phyloP scores from a whole-genome alignment of 495 filamentous ascomycete species.

The Massariosphaeria phaeospora region DNA sequence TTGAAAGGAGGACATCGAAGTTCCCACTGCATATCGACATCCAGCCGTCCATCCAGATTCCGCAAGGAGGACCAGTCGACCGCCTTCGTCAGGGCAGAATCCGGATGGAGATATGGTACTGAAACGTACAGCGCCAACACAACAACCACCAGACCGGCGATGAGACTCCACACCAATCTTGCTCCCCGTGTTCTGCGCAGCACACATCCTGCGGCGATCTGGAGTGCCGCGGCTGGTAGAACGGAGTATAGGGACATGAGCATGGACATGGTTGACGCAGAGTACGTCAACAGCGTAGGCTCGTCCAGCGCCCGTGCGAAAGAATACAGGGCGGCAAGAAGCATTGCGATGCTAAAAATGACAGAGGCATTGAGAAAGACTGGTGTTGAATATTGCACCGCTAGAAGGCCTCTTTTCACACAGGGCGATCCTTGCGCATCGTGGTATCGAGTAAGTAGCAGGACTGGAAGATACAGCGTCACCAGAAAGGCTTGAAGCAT shows the following conservation, averaged over 20 bases:
- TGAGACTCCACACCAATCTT: neutral
- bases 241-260: conserved; percentile 1
- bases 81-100: no score
- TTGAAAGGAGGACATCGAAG: no score
- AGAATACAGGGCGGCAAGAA: neutral
- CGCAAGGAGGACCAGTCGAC: no score
- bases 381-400: neutral
- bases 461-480: neutral
- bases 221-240: neutral
- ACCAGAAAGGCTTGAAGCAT: neutral
- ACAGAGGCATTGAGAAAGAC: conserved; percentile 1
- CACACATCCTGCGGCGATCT: neutral
- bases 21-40: no score
- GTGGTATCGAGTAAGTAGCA: neutral
- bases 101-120: no score
- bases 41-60: no score
- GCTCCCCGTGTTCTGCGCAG: no score
- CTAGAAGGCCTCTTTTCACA: neutral
- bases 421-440: neutral
- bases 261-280: neutral
- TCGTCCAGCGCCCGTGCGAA: neutral
- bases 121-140: neutral
- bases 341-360: neutral
- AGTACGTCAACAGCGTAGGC: neutral
- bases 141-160: neutral